Percentiles rank a stretch among this genome's conserved stretches.
Conservation (phyloP, 2,329 filamentous ascomycete genomes). For the Rhynchosporium secalis region DNA sequence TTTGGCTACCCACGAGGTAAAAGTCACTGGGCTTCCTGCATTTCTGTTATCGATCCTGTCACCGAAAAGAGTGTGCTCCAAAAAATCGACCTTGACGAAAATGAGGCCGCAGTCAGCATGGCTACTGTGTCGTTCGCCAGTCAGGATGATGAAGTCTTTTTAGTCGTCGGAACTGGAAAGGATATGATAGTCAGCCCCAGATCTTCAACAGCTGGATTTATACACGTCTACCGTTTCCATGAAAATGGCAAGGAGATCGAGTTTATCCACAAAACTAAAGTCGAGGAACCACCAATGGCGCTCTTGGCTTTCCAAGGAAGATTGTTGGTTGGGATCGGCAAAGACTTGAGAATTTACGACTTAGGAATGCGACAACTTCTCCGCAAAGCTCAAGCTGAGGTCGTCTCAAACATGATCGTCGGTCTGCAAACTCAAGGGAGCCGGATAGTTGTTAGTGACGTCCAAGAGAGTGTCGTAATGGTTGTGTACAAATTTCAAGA, state of each 20-base stretch:
- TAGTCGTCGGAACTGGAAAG: constrained; percentile 93
- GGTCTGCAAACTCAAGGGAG: constrained; percentile 87
- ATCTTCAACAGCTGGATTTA: constrained; percentile 75
- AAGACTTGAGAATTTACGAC: constrained; percentile 83
- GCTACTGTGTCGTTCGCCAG: constrained; percentile 83
- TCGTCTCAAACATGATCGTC: constrained; percentile 79
- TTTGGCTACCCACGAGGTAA: constrained; percentile 86
- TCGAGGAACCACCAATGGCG: constrained; percentile 87
- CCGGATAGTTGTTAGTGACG: constrained; percentile 88
- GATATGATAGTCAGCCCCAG: constrained; percentile 80
- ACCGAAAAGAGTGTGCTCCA: constrained; percentile 71
- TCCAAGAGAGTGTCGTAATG: constrained; percentile 87
- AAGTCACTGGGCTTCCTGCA: constrained; percentile 93
- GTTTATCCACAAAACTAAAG: constrained; percentile 94
- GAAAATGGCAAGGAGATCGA: constrained; percentile 86
- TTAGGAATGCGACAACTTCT: constrained; percentile 90
- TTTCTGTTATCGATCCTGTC: constrained; percentile 85
- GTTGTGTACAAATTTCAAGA: constrained; percentile 91
- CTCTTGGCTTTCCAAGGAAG: constrained; percentile 90
- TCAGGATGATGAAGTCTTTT: constrained; percentile 83
- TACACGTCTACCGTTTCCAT: constrained; percentile 89
- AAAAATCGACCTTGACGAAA: constrained; percentile 80
- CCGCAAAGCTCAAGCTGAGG: constrained; percentile 83
- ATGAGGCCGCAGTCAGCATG: constrained; percentile 87
- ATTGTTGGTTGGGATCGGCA: constrained; percentile 81